phyloP scores from a whole-genome alignment of 306 rosid species.

The Styphnolobium japonicum region DNA sequence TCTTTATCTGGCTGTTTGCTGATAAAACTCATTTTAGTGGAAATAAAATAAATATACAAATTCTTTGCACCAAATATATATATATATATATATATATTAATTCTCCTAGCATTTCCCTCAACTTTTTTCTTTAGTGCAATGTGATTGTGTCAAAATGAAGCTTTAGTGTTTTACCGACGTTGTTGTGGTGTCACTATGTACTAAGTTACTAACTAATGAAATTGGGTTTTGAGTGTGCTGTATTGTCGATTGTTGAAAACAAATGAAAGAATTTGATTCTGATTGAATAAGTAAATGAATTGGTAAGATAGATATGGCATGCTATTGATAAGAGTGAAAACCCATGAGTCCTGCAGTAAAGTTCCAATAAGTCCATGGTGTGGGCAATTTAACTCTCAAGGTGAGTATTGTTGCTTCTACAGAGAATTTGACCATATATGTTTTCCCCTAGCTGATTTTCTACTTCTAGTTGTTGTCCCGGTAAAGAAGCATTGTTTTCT shows the following conservation, averaged over 20 bases:
- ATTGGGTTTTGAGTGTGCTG: constrained; percentile 3
- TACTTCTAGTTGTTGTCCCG: background rate
- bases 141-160: constrained; percentile 10
- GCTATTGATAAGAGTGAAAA: constrained; percentile 9
- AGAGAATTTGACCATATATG: background rate
- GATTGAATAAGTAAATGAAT: background rate
- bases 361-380: background rate
- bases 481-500: background rate
- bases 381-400: background rate
- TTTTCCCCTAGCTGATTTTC: background rate
- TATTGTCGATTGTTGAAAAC: constrained; percentile 8
- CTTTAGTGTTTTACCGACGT: background rate
- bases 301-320: background rate
- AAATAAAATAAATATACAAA: background rate
- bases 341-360: background rate
- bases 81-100: too few relatives aligned
- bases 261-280: background rate
- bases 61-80: too few relatives aligned
- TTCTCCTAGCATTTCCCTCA: background rate
- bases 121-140: background rate
- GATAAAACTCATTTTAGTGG: background rate
- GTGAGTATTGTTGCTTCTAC: background rate
- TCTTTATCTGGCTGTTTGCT: background rate
- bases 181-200: background rate
- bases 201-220: background rate